Evolutionary conservation across 257 asterid species (phyloP).

Genomic region (Plectranthus barbatus): DNA sequence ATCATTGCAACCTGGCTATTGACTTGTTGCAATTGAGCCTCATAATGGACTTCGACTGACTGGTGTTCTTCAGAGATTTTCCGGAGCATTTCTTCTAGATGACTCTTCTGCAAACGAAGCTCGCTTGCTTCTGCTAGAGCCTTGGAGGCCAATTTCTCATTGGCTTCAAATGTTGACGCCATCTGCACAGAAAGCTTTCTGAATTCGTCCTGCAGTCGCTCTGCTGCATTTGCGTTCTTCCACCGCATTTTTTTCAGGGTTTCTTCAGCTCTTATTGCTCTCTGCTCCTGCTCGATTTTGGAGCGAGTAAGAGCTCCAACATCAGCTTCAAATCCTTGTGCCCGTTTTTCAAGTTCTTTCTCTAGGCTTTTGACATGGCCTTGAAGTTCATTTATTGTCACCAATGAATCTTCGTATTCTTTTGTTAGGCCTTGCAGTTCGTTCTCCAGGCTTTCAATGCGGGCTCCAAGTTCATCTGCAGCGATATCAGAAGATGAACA

Average conservation of each 20-base stretch:
- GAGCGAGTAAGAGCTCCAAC: slow-evolving; percentile 38
- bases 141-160: slow-evolving; percentile 60
- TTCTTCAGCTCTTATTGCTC: slow-evolving; percentile 82
- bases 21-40: slow-evolving; percentile 33
- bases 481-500: slow-evolving; percentile 48
- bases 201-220: slow-evolving; percentile 71
- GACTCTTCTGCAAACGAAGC: slow-evolving; percentile 46
- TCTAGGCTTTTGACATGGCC: slow-evolving; percentile 45
- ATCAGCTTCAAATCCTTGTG: slow-evolving; percentile 59
- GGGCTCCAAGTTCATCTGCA: slow-evolving; percentile 40
- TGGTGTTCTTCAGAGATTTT: slow-evolving; percentile 37
- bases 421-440: slow-evolving; percentile 37
- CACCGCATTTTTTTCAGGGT: slow-evolving; percentile 55
- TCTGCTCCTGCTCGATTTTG: slow-evolving; percentile 69
- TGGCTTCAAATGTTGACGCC: slow-evolving; percentile 73
- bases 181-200: slow-evolving; percentile 65
- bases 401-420: slow-evolving; percentile 32
- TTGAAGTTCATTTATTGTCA: slow-evolving; percentile 43
- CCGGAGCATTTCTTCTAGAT: slow-evolving; percentile 44
- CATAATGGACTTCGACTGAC: slow-evolving; percentile 32
- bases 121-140: slow-evolving; percentile 70
- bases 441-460: slow-evolving; percentile 50
- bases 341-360: slow-evolving; percentile 69
- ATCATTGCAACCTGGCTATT: slow-evolving; percentile 23
- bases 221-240: slow-evolving; percentile 77